phyloP scores from a whole-genome alignment of 164 flowering plant genomes.

The Kalanchoe fedtschenkoi region DNA sequence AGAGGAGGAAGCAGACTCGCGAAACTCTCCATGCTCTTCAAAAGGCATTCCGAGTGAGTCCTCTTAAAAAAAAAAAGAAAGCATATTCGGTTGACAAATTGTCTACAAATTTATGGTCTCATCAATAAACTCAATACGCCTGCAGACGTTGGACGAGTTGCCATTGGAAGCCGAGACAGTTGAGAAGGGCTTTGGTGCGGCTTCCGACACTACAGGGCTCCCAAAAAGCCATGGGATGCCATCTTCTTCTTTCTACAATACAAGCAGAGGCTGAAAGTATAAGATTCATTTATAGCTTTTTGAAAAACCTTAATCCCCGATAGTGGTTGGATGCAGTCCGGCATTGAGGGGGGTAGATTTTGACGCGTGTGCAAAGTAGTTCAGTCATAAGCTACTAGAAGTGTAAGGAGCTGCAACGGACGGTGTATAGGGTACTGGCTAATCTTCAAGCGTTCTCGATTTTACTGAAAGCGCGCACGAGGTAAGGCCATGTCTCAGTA shows the following conservation, averaged over 20 bases:
- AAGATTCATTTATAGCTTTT: slow-evolving; percentile 44
- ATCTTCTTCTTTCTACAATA: slow-evolving; percentile 30
- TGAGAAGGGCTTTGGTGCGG: slow-evolving; percentile 62
- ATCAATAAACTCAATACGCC: background rate
- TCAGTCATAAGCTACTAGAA: background rate
- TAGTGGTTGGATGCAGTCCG: background rate
- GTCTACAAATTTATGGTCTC: background rate
- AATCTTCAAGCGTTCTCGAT: background rate
- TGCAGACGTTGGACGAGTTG: slow-evolving; percentile 74
- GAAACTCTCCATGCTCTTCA: slow-evolving; percentile 68
- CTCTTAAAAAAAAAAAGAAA: too few relatives aligned
- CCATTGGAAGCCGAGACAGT: slow-evolving; percentile 83
- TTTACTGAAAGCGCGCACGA: too few relatives aligned
- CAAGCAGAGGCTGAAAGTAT: background rate
- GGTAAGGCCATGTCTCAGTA: background rate
- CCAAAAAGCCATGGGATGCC: slow-evolving; percentile 70
- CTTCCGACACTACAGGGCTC: slow-evolving; percentile 73
- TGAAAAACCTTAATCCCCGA: slow-evolving; percentile 23
- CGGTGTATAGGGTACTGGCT: background rate
- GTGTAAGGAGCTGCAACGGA: background rate
- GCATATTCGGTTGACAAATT: too few relatives aligned
- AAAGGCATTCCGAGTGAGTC: slow-evolving; percentile 76
- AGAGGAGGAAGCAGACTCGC: slow-evolving; percentile 68
- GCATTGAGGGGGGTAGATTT: background rate
- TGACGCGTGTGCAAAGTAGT: background rate